These are phyloP conservation scores for Scutellaria galericulata DNA, from an alignment of 257 asterid species.

Conservation along the genomic window DNA sequence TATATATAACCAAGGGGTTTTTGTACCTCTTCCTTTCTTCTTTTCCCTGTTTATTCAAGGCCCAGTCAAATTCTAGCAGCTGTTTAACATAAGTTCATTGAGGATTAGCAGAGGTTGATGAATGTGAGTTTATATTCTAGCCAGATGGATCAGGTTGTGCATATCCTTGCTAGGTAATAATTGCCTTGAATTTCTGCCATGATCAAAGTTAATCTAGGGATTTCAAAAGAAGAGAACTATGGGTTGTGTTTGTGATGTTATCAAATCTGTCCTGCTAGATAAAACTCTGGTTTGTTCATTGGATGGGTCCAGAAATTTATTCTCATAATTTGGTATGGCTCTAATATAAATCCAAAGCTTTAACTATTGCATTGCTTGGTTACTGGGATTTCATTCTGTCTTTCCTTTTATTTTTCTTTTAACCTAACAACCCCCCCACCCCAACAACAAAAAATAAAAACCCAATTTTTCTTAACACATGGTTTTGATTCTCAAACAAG, in stretches of 20 bases:
- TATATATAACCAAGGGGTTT: neutral
- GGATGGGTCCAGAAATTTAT: neutral
- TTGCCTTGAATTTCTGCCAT: slow-evolving; percentile 5
- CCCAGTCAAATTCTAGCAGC: neutral
- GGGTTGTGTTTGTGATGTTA: slow-evolving; percentile 11
- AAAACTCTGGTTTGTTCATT: slow-evolving; percentile 29
- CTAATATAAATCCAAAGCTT: neutral
- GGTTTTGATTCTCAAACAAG: slow-evolving; percentile 26
- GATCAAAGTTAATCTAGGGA: slow-evolving; percentile 27
- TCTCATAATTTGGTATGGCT: neutral
- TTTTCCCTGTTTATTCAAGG: neutral
- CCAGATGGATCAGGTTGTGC: slow-evolving; percentile 20
- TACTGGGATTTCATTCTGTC: slow-evolving; percentile 20
- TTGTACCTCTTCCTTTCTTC: neutral
- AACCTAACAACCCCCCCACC: no score
- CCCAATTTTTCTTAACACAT: slow-evolving; percentile 12
- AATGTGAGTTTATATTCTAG: neutral
- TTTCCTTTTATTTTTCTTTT: neutral
- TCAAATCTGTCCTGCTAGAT: slow-evolving; percentile 12
- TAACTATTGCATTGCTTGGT: slow-evolving; percentile 14
- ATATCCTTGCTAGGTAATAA: slow-evolving; percentile 18
- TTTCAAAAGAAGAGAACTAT: slow-evolving; percentile 22
- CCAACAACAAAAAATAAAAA: no score
- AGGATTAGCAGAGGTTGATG: neutral
- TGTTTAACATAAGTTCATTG: slow-evolving; percentile 3